Conservation (phyloP, 441 rosid genomes). For the Arabidopsis hybrid region DNA sequence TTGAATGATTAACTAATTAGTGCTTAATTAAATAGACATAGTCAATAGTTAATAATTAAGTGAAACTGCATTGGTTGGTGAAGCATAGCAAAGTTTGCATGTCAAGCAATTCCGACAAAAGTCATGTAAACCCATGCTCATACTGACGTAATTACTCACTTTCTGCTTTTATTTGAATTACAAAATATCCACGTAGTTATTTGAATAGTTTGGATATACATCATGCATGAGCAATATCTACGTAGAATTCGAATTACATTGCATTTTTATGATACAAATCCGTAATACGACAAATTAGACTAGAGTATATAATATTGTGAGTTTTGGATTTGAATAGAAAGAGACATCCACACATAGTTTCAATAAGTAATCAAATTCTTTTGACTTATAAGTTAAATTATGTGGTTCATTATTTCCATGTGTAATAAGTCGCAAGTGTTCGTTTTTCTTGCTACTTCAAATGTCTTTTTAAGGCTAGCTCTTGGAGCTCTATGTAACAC, state of each 20-base stretch:
- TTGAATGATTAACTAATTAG: conserved; percentile 28
- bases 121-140: conserved; percentile 38
- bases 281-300: background rate
- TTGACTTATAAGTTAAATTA: background rate
- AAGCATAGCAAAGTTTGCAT: conserved; percentile 39
- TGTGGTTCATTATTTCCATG: background rate
- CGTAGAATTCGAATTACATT: background rate
- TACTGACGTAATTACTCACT: conserved; percentile 41
- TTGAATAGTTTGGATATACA: background rate
- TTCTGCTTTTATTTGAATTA: background rate
- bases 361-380: background rate
- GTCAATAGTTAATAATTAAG: conserved; percentile 17
- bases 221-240: conserved; percentile 6
- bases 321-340: conserved; percentile 6
- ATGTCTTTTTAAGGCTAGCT: background rate
- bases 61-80: conserved; percentile 37
- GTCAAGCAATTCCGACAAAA: conserved; percentile 38
- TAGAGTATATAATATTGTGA: background rate
- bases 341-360: conserved; percentile 7
- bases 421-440: background rate
- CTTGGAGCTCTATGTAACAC: background rate
- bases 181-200: background rate
- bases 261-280: background rate
- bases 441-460: background rate
- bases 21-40: conserved; percentile 11